Base-by-base conservation (phyloP, 768 basidiomycete genomes). In the Boletales sp. region DNA sequence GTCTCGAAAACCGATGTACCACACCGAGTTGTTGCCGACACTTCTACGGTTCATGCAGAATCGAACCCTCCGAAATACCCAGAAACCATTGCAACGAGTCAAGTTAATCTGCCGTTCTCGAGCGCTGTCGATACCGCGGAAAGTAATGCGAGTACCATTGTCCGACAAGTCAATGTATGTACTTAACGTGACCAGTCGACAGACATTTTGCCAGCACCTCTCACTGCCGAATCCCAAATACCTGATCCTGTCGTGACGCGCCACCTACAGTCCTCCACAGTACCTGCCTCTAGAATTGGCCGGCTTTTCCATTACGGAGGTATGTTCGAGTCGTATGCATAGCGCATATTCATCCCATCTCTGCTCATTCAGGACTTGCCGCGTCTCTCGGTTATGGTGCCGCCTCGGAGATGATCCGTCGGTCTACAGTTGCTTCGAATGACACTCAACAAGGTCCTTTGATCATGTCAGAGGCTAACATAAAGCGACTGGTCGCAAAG, bases 251-350 rank as follows among this genome's bases (percentile, higher is more conserved):
- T 32, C 8, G 43, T 13, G 17, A 38, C 59, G 4, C 78, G 81
- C 12, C 76, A 76, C 17, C 69, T 90, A 2, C 83, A 84, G 61
- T 83, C 92, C 0, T 95, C 94, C 5, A 90, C 81, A 65, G 93
- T 98, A 0, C 95, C 95, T 14, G 90, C 92, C 0, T 95, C 94
- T 0, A 79, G 86, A 11, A 74, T 98, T 9, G 94, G 92, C 5
- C 79, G 94, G 14, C 63, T 98, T 8, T 90, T 98, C 57, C 95
- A 98, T 58, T 97, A 98, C 51, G 95, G 95, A 59, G 90, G 94
- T 87, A 61, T 40, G 76, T 60, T 27, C 31, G 35, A 34, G 4
- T 15, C 6, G 13, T 31, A 36, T 34, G 4, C 15, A 5, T 17
- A 5, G 11, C 6, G 19, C 5, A 35, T 30, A 31, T 48, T 10